Evolutionary conservation across 1,284 basidiomycete species (phyloP), one percentile per base, ranked within the genome.

Genomic region (Apiotrichum akiyoshidainum): DNA sequence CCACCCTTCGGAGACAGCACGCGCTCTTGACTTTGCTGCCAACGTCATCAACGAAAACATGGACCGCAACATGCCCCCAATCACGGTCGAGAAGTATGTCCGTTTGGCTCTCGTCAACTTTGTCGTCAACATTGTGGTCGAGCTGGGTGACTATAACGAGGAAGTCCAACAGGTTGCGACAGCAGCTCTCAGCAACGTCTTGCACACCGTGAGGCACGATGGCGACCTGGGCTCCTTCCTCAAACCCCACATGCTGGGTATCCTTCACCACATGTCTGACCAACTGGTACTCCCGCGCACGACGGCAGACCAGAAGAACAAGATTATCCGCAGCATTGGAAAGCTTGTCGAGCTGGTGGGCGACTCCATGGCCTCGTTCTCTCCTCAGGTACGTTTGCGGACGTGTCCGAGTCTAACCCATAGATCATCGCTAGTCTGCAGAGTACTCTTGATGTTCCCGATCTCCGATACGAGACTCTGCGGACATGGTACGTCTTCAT

Each of bases 371-470:
- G 83, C 81, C 40, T 84, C 83, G 52, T 87, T 92, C 58, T 87
- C 89, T 2, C 90, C 91, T 11, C 92, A 96, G 84, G 92, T 92
- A 64, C 64, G 37, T 77, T 65, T 60, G 12, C 13, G 2, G 17
- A 42, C 4, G 2, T 1, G 22, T 21, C 9, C 16, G n/a, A 42
- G 19, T 44, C 56, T 66, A 47, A 70, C 21, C 49, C 17, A 54
- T 66, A 96, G 92, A 88, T 99, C 67, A 92, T 99, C 87, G 92
- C 95, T 0, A 92, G 89, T n/a, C 83, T 99, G 45, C 95, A 97
- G 78, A 92, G 89, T 19, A 90, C 88, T 73, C 82, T 98, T 9
- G 79, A 81, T 45, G 66, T 75, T 2, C 83, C 84, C 0, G 87
- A 88, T 56, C 81, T 99, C 6, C 84, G 89, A 1, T 84, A 88